These are phyloP conservation scores for Ogataea ganodermae DNA, from an alignment of 805 yeast species.

Conservation along the genomic window DNA sequence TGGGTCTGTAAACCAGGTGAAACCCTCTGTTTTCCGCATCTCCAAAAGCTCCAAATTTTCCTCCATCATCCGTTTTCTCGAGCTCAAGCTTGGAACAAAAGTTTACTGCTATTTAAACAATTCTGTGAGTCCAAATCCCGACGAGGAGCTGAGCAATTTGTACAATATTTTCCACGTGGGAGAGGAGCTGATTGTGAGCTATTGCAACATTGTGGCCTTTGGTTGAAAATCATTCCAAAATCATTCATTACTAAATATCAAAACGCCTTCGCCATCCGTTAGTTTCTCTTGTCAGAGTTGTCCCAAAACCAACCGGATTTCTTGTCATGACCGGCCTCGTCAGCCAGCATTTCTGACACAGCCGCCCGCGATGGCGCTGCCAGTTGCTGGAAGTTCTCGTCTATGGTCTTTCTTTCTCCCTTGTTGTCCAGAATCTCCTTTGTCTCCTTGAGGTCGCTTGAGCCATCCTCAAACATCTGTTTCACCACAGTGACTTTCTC, in stretches of 20 bases:
- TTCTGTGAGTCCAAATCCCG: slow-evolving; percentile 48
- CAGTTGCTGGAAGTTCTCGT: slow-evolving; percentile 20
- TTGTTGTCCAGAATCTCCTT: slow-evolving; percentile 40
- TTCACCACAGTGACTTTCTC: slow-evolving; percentile 42
- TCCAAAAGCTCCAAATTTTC: slow-evolving; percentile 48
- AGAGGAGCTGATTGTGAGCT: slow-evolving; percentile 45
- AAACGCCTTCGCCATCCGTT: not conserved
- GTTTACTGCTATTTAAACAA: slow-evolving; percentile 47
- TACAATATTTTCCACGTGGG: slow-evolving; percentile 38
- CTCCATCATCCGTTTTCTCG: slow-evolving; percentile 47
- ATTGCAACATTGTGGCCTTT: slow-evolving; percentile 49
- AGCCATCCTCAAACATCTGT: slow-evolving; percentile 47
- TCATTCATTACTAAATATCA: not conserved
- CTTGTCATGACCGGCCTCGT: slow-evolving; percentile 4
- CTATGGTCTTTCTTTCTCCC: slow-evolving; percentile 36
- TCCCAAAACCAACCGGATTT: slow-evolving; percentile 37
- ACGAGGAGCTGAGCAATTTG: slow-evolving; percentile 42
- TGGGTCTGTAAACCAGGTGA: slow-evolving; percentile 53
- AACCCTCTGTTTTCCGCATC: slow-evolving; percentile 52
- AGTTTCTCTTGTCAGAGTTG: slow-evolving; percentile 12
- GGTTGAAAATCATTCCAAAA: slow-evolving; percentile 33
- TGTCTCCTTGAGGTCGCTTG: slow-evolving; percentile 38
- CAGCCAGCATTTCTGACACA: not conserved
- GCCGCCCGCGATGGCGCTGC: not conserved
- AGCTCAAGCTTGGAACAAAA: slow-evolving; percentile 37